Conservation (phyloP, 768 basidiomycete species). For the Rhodotorula toruloides region DNA sequence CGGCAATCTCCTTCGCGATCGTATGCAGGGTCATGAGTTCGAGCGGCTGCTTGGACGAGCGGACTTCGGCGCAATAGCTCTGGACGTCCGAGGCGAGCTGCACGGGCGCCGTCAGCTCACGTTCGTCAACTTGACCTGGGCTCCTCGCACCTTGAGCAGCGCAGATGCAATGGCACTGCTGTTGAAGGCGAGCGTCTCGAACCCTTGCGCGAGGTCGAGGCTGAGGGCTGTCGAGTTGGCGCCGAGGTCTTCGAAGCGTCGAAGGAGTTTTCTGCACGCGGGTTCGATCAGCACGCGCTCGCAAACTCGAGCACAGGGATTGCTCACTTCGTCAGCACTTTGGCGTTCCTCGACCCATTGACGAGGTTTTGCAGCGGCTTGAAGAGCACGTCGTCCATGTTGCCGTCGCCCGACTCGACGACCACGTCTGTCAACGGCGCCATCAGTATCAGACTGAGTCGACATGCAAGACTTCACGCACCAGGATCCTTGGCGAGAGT, state of each 20-base stretch:
- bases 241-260: slow-evolving; percentile 73
- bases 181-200: slow-evolving; percentile 52
- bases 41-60: slow-evolving; percentile 71
- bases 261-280: slow-evolving; percentile 82
- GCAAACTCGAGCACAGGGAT: no score
- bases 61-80: slow-evolving; percentile 68
- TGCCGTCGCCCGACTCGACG: slow-evolving; percentile 67
- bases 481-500: slow-evolving; percentile 70
- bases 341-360: slow-evolving; percentile 74
- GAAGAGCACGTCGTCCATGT: slow-evolving; percentile 70
- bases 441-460: not conserved
- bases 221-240: slow-evolving; percentile 67
- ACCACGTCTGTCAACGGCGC: slow-evolving; percentile 57
- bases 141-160: slow-evolving; percentile 61
- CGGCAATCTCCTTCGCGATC: slow-evolving; percentile 64
- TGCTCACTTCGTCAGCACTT: slow-evolving; percentile 47
- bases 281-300: no score
- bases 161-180: slow-evolving; percentile 67
- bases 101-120: not conserved
- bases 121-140: accelerated
- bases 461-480: slow-evolving; percentile 42
- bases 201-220: slow-evolving; percentile 28
- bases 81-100: slow-evolving; percentile 29
- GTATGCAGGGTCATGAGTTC: slow-evolving; percentile 64
- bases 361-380: slow-evolving; percentile 74